A percentile compares a stretch with the other conserved stretches of the same genome.
These are phyloP conservation scores for Pinus tabuliformis DNA, from an alignment of 75 land plant genomes.

Conservation along the genomic window DNA sequence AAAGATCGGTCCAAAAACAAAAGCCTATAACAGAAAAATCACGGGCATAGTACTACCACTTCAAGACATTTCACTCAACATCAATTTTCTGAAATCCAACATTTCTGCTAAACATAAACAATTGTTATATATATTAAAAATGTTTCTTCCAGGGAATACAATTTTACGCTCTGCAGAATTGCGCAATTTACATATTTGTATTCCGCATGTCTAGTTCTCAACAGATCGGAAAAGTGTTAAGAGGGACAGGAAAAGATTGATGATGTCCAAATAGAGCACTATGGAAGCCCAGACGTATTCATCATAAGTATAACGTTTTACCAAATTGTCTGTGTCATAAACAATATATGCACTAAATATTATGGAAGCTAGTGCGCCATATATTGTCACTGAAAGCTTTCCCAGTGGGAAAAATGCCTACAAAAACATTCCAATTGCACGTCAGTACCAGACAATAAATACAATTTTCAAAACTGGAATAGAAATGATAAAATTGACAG, in stretches of 20 bases:
- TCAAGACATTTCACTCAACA: too few relatives aligned
- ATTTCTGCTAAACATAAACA: too few relatives aligned
- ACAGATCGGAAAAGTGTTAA: slow-evolving; percentile 54
- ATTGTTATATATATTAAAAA: too few relatives aligned
- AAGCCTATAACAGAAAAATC: too few relatives aligned
- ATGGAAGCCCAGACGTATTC: slow-evolving; percentile 93
- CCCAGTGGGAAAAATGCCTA: slow-evolving; percentile 81
- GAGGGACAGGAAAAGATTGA: slow-evolving; percentile 83
- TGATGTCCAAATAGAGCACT: slow-evolving; percentile 73
- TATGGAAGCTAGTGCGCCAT: slow-evolving; percentile 64
- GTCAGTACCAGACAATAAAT: neutral
- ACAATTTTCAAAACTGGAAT: neutral
- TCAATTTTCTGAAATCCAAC: too few relatives aligned
- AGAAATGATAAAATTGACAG: slow-evolving; percentile 2
- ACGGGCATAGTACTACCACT: too few relatives aligned
- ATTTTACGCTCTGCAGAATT: too few relatives aligned
- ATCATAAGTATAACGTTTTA: slow-evolving; percentile 79
- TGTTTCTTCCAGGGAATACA: too few relatives aligned
- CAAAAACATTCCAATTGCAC: neutral
- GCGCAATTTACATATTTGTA: too few relatives aligned
- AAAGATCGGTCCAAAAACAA: too few relatives aligned
- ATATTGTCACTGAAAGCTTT: slow-evolving; percentile 59
- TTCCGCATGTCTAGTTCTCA: slow-evolving; percentile 2
- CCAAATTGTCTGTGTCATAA: slow-evolving; percentile 93
- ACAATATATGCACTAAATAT: slow-evolving; percentile 85